Conservation (phyloP, 805 yeast species). For the Phaffomyces opuntiae region DNA sequence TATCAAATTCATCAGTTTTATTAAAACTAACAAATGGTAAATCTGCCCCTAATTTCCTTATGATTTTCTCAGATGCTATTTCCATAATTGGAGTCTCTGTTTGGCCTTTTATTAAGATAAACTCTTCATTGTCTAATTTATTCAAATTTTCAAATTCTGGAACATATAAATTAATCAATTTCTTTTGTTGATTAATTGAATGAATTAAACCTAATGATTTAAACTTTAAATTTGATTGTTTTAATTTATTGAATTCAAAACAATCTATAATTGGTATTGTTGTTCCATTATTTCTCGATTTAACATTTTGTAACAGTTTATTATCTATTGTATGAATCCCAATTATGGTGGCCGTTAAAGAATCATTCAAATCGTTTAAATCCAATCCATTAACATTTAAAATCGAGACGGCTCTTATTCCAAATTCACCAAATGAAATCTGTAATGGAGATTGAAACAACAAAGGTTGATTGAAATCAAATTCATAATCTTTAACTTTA, state of each 20-base stretch:
- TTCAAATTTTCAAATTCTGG: constrained; percentile 29
- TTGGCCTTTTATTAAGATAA: constrained; percentile 50
- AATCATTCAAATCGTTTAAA: constrained; percentile 27
- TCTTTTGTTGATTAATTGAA: constrained; percentile 40
- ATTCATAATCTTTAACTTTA: constrained; percentile 20
- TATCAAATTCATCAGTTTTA: constrained; percentile 38
- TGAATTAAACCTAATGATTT: constrained; percentile 59
- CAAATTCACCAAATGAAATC: constrained; percentile 31
- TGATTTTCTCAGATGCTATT: constrained; percentile 24
- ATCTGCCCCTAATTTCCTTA: constrained; percentile 14
- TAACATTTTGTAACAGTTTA: constrained; percentile 11
- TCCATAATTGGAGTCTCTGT: constrained; percentile 62
- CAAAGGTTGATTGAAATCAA: constrained; percentile 36
- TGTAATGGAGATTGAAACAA: constrained; percentile 33
- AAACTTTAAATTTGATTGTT: constrained; percentile 23
- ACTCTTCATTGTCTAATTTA: constrained; percentile 16
- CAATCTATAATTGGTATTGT: constrained; percentile 20
- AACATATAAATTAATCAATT: constrained; percentile 47
- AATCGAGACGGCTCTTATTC: constrained; percentile 31
- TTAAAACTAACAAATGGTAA: constrained; percentile 41
- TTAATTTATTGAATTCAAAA: constrained; percentile 1
- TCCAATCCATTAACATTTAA: constrained; percentile 28
- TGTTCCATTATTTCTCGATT: constrained; percentile 11
- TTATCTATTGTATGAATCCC: constrained; percentile 22
- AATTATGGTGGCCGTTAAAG: constrained; percentile 30